These are phyloP conservation scores for Talaromyces sp. DNA, from an alignment of 2,329 filamentous ascomycete species.

Conservation along the genomic window DNA sequence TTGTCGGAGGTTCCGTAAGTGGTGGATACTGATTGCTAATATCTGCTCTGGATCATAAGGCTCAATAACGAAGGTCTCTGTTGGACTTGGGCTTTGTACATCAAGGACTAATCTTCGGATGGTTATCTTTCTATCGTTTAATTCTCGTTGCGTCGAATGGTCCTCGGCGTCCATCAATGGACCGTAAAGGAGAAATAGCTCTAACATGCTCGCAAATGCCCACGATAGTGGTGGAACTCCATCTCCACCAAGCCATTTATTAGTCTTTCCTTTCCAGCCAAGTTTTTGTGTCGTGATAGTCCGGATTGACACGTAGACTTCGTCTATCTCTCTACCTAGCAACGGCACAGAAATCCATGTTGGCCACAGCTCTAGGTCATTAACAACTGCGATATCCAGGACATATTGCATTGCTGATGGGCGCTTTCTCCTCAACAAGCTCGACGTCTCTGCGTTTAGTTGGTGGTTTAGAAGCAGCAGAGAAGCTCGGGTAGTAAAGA, in stretches of 20 bases:
- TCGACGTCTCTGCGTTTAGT: neutral
- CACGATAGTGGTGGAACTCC: neutral
- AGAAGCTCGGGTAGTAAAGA: neutral
- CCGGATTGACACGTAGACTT: neutral
- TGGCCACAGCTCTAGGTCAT: neutral
- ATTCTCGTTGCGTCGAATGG: neutral
- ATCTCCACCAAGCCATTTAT: neutral
- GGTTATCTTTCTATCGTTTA: neutral
- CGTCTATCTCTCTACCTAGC: neutral
- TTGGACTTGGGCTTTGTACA: neutral
- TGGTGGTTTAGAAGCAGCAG: neutral
- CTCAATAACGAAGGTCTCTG: neutral
- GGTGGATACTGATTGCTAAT: neutral
- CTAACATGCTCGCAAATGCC: neutral
- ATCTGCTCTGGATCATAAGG: neutral
- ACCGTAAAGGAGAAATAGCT: neutral
- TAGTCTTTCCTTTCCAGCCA: neutral
- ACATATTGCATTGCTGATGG: neutral
- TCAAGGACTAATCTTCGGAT: neutral
- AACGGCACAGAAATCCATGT: neutral
- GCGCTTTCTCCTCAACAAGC: neutral
- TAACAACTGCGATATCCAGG: neutral
- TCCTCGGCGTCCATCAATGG: neutral
- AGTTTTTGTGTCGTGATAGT: neutral
- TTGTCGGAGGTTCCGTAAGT: neutral